Percentiles rank a stretch among this genome's conserved stretches.
These are phyloP conservation scores for Trichoderma semiorbis DNA, from an alignment of 2,329 filamentous ascomycete species.

Conservation along the genomic window DNA sequence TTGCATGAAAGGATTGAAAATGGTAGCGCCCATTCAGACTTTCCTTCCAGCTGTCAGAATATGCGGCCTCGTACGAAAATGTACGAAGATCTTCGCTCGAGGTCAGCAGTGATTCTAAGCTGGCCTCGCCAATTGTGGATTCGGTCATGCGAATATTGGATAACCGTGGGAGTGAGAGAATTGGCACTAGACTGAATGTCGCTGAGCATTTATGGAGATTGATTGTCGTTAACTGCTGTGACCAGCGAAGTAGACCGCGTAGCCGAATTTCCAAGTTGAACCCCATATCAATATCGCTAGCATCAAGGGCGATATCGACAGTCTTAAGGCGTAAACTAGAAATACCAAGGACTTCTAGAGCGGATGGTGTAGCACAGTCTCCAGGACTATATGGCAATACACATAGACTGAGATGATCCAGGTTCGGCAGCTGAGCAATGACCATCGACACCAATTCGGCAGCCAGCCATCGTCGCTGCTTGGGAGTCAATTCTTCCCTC, in stretches of 20 bases:
- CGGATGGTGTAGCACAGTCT: not conserved
- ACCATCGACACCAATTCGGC: not conserved
- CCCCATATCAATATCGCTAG: not conserved
- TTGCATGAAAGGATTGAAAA: not conserved
- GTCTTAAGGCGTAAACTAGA: not conserved
- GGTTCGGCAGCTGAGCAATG: not conserved
- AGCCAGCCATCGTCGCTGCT: not conserved
- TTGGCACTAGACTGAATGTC: not conserved
- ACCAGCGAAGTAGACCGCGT: not conserved
- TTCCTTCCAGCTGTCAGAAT: not conserved
- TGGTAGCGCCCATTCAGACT: not conserved
- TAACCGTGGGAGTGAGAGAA: not conserved
- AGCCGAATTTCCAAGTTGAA: not conserved
- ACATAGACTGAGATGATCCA: not conserved
- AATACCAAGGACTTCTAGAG: not conserved
- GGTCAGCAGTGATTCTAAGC: not conserved
- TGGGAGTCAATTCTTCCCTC: not conserved
- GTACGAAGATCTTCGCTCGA: not conserved
- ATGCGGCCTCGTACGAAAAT: not conserved
- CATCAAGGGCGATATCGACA: not conserved
- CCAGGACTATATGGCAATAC: not conserved
- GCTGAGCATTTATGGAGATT: not conserved
- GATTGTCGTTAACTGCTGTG: not conserved
- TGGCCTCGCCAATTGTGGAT: not conserved
- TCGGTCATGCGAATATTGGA: not conserved